phyloP scores from a whole-genome alignment of 495 filamentous ascomycete genomes.

The Clavariopsis aquatica region DNA sequence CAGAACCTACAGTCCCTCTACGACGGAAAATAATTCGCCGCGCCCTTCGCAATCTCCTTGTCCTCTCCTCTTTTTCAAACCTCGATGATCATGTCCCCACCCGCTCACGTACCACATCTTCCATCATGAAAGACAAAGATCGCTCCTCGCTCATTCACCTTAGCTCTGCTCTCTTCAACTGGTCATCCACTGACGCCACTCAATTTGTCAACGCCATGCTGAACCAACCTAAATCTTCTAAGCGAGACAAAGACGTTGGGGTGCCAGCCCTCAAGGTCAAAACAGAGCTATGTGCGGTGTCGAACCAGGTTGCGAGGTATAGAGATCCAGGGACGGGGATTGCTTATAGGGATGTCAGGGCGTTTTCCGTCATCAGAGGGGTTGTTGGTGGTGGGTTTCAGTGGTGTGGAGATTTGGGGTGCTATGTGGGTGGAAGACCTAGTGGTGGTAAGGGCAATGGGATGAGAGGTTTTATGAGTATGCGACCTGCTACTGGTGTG shows the following conservation, averaged over 20 bases:
- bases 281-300: slow-evolving; percentile 41
- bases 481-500: slow-evolving; percentile 44
- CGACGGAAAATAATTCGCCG: slow-evolving; percentile 23
- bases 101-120: slow-evolving; percentile 24
- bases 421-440: slow-evolving; percentile 42
- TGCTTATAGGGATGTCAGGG: slow-evolving; percentile 41
- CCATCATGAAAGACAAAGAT: slow-evolving; percentile 29
- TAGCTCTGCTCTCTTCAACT: slow-evolving; percentile 32
- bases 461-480: slow-evolving; percentile 26
- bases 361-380: slow-evolving; percentile 42
- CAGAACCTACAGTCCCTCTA: slow-evolving; percentile 12
- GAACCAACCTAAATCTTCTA: slow-evolving; percentile 28
- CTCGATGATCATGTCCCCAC: slow-evolving; percentile 18
- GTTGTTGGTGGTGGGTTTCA: slow-evolving; percentile 40
- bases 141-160: slow-evolving; percentile 27
- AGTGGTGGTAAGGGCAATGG: background rate
- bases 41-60: slow-evolving; percentile 40
- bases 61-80: slow-evolving; percentile 30
- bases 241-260: slow-evolving; percentile 5
- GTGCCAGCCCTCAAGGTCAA: background rate
- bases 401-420: slow-evolving; percentile 44
- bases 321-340: slow-evolving; percentile 46
- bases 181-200: slow-evolving; percentile 32
- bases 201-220: slow-evolving; percentile 35
- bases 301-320: slow-evolving; percentile 39